Base-by-base conservation (phyloP, 192 early-diverging fungal species). In the Entomortierella lignicola region DNA sequence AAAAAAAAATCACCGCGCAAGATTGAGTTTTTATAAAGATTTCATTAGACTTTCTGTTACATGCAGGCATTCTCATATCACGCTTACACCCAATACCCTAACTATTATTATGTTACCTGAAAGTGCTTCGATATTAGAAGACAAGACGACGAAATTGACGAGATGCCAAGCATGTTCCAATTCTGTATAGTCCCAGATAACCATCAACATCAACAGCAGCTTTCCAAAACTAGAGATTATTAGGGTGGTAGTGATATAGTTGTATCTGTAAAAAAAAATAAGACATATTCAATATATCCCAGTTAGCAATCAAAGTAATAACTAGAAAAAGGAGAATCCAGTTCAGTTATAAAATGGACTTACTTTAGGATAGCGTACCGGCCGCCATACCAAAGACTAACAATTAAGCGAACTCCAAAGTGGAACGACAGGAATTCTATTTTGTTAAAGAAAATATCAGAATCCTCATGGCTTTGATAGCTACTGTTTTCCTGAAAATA, bases 141-240 rank as follows among this genome's bases (percentile, higher is more conserved):
- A 91, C 8, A 95, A 84, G 8, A 92, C 89, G 13, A 95, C 82
- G 27, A 90, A 81, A 72, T 88, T 94, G 32, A 97, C 86, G 1
- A 77, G 56, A 21, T 94, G 73, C 93, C 93, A 94, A 17, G 92
- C 90, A 53, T 93, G 90, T n/a, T 94, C 90, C 4, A 92, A 72
- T 69, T 92, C 88, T 31, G 90, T 89, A 71, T 96, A 96, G 63
- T 96, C 91, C 96, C 96, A 97, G 54, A 97, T 92, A 3, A 95
- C 94, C 88, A 96, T 92, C 51, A 95, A 80, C 18, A 97, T 92
- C 53, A 92, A 84, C 63, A 97, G 80, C 63, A 97, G 87, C 80
- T 94, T 94, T 34, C 93, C 94, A 86, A 96, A 96, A 51, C 89
- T 90, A 18, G 94, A 95, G 23, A 96, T 88, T 26, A 95, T 91